A percentile compares a stretch with the other conserved stretches of the same genome.
Conservation (phyloP, 805 yeast genomes). For the Wickerhamomyces bisporus region DNA sequence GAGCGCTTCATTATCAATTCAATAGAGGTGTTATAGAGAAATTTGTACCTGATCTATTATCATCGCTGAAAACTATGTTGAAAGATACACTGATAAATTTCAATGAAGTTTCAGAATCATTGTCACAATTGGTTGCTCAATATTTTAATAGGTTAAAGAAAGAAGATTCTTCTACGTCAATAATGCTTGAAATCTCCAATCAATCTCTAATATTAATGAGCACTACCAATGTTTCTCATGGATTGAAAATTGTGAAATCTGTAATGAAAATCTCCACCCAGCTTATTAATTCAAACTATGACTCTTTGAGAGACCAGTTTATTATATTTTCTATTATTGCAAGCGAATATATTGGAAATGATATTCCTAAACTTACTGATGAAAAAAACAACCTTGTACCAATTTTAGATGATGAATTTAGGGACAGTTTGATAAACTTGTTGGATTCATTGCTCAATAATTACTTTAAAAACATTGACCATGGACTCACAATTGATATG, state of each 20-base stretch:
- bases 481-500: slow-evolving; percentile 5
- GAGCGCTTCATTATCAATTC: slow-evolving; percentile 9
- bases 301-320: slow-evolving; percentile 38
- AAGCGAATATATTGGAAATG: slow-evolving; percentile 32
- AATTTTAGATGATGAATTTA: slow-evolving; percentile 2
- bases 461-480: neutral
- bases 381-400: slow-evolving; percentile 8
- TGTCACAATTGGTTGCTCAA: slow-evolving; percentile 16
- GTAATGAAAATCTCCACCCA: slow-evolving; percentile 33
- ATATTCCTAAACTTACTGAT: slow-evolving; percentile 19
- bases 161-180: slow-evolving; percentile 27
- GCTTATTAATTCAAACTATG: slow-evolving; percentile 37
- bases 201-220: slow-evolving; percentile 37
- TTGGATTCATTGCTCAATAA: slow-evolving; percentile 8
- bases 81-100: slow-evolving; percentile 22
- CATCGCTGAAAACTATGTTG: slow-evolving; percentile 20
- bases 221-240: slow-evolving; percentile 33
- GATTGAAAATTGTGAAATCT: slow-evolving; percentile 32
- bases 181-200: slow-evolving; percentile 41
- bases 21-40: slow-evolving; percentile 18
- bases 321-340: slow-evolving; percentile 41
- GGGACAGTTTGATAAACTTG: slow-evolving; percentile 12
- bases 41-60: slow-evolving; percentile 23
- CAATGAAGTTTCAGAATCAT: slow-evolving; percentile 11
- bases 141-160: slow-evolving; percentile 20